Evolutionary conservation across 2,329 filamentous ascomycete genomes (phyloP).

Genomic region (Capronia coronata): DNA sequence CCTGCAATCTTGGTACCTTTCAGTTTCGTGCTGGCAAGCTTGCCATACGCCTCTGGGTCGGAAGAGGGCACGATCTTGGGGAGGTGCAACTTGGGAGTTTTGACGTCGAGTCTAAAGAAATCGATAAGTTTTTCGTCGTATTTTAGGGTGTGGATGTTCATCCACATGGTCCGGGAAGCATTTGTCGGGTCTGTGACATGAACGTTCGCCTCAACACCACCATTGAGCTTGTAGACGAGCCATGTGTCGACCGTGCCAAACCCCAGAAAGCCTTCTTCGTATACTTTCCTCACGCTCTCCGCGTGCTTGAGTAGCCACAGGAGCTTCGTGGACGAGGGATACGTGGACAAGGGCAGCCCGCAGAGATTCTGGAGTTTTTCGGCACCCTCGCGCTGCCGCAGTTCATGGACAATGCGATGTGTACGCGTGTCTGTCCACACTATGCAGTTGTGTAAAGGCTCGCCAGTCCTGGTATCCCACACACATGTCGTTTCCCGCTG

Average conservation of each 20-base stretch:
- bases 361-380: slow-evolving; percentile 59
- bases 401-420: slow-evolving; percentile 61
- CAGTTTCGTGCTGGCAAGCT: slow-evolving; percentile 53
- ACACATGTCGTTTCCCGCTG: slow-evolving; percentile 74
- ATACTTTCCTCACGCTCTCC: slow-evolving; percentile 57
- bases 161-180: slow-evolving; percentile 76
- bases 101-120: slow-evolving; percentile 64
- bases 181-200: slow-evolving; percentile 74
- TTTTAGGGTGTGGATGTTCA: slow-evolving; percentile 66
- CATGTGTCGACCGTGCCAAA: slow-evolving; percentile 55
- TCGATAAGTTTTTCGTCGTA: slow-evolving; percentile 65
- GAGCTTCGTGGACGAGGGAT: slow-evolving; percentile 70
- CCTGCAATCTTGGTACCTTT: slow-evolving; percentile 63
- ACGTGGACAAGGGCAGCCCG: slow-evolving; percentile 70
- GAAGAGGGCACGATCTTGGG: slow-evolving; percentile 71
- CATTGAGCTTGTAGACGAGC: slow-evolving; percentile 1
- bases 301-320: slow-evolving; percentile 66
- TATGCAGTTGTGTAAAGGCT: slow-evolving; percentile 68
- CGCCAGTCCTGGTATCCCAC: slow-evolving; percentile 67
- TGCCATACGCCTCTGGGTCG: slow-evolving; percentile 60
- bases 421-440: slow-evolving; percentile 77
- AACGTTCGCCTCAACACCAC: slow-evolving; percentile 36
- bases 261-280: slow-evolving; percentile 60
- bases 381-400: slow-evolving; percentile 56
- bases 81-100: slow-evolving; percentile 53